These are phyloP conservation scores for Ceratobasidium sp. DNA, from an alignment of 1,284 basidiomycete genomes.

Conservation along the genomic window DNA sequence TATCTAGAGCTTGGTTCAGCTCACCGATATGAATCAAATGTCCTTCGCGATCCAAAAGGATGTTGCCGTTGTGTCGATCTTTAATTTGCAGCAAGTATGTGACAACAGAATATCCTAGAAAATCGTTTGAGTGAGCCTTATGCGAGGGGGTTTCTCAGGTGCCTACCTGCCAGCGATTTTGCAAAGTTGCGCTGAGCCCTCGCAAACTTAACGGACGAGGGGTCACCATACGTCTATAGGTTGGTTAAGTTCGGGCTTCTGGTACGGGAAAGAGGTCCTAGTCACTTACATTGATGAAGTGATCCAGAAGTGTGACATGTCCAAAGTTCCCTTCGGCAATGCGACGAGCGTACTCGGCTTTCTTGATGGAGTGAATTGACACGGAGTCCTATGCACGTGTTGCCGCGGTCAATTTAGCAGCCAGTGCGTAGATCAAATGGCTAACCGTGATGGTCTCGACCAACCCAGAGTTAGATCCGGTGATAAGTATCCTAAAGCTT, in stretches of 20 bases:
- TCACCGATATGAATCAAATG: constrained; percentile 73
- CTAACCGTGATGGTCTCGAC: constrained; percentile 64
- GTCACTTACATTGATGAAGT: constrained; percentile 80
- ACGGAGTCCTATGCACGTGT: constrained; percentile 87
- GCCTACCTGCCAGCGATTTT: constrained; percentile 86
- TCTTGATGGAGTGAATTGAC: constrained; percentile 99
- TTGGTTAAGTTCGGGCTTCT: not conserved
- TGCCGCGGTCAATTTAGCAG: constrained; percentile 76
- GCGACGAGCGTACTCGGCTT: constrained; percentile 93
- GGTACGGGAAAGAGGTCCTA: not conserved
- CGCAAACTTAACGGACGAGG: constrained; percentile 83
- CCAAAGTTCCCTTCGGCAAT: constrained; percentile 82
- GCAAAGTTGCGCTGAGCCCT: constrained; percentile 92
- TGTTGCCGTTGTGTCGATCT: constrained; percentile 99
- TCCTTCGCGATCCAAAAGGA: constrained; percentile 93
- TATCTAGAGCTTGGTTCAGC: constrained; percentile 42
- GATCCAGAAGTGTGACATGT: constrained; percentile 88
- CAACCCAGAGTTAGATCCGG: constrained; percentile 90
- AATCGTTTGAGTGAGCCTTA: not conserved
- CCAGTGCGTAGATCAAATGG: constrained; percentile 54
- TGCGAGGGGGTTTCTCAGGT: not conserved
- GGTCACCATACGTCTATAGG: constrained; percentile 86
- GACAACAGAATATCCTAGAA: constrained; percentile 88
- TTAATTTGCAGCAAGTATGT: constrained; percentile 97
- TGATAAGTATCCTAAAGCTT: constrained; percentile 88